Evolutionary conservation across 805 yeast species (phyloP).

Genomic region (Phaffomyces antillensis): DNA sequence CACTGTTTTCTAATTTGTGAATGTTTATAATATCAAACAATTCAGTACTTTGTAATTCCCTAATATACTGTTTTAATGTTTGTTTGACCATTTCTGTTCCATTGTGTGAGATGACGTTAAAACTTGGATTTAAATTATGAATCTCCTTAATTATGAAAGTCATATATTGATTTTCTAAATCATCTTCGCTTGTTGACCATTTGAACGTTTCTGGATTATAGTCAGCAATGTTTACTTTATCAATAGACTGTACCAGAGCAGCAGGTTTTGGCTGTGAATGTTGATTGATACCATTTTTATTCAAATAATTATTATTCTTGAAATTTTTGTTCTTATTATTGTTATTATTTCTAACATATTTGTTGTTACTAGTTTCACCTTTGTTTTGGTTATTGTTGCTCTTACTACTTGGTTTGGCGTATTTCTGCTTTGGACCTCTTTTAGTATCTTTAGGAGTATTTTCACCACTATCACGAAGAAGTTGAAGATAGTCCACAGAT

Average conservation of each 20-base stretch:
- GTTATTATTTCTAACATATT: too few species aligned
- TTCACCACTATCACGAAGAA: too few species aligned
- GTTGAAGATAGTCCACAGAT: too few species aligned
- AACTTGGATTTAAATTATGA: constrained; percentile 7
- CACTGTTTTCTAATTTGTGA: constrained; percentile 5
- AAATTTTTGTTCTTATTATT: too few species aligned
- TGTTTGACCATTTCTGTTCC: constrained; percentile 9
- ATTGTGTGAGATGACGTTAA: constrained; percentile 7
- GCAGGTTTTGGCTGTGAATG: too few species aligned
- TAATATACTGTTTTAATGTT: constrained; percentile 9
- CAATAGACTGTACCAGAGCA: background rate
- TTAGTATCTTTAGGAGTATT: background rate
- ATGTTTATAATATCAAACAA: constrained; percentile 16
- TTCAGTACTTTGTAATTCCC: constrained; percentile 8
- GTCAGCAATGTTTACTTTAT: background rate
- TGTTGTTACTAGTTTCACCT: too few species aligned
- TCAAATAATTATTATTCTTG: too few species aligned
- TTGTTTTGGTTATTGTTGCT: too few species aligned
- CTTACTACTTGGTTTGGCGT: too few species aligned
- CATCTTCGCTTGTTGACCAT: constrained; percentile 8
- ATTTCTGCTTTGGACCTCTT: background rate
- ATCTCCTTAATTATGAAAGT: constrained; percentile 16
- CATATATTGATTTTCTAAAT: constrained; percentile 18
- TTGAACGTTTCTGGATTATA: constrained; percentile 17
- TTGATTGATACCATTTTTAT: too few species aligned